Evolutionary conservation across 345 rosid genomes (phyloP).

Genomic region (Clarkia xantiana): DNA sequence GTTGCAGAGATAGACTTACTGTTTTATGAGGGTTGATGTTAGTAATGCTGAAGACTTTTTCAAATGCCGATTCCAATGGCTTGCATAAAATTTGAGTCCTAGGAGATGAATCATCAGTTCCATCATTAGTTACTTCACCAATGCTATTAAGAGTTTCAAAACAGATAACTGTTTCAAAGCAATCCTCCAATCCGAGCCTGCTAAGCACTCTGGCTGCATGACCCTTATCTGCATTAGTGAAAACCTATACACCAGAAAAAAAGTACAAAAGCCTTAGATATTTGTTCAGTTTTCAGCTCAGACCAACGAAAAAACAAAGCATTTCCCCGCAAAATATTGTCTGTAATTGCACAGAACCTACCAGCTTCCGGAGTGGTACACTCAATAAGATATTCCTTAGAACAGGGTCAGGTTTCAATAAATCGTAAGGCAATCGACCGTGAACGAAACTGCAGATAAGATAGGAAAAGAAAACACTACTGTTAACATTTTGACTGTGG

Average conservation of each 20-base stretch:
- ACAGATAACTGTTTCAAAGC: constrained; percentile 75
- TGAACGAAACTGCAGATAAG: constrained; percentile 54
- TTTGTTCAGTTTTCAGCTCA: too few relatives aligned
- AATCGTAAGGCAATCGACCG: constrained; percentile 68
- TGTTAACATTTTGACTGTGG: neutral
- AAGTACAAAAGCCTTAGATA: too few relatives aligned
- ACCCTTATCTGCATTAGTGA: constrained; percentile 72
- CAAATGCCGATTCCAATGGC: constrained; percentile 66
- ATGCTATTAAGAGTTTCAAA: constrained; percentile 64
- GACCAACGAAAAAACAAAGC: too few relatives aligned
- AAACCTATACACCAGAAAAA: constrained; percentile 11
- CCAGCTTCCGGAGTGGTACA: constrained; percentile 76
- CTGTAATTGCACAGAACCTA: constrained; percentile 18
- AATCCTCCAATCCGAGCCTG: constrained; percentile 77
- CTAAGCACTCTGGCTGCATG: constrained; percentile 61
- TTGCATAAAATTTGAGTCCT: constrained; percentile 59
- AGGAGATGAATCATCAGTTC: too few relatives aligned
- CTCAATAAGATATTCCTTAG: constrained; percentile 64
- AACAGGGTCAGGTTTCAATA: constrained; percentile 75
- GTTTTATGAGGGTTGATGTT: constrained; percentile 65
- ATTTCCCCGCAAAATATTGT: neutral
- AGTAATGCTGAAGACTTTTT: constrained; percentile 53
- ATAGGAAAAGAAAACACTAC: neutral
- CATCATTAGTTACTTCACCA: constrained; percentile 1
- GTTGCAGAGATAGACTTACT: constrained; percentile 19